A percentile compares a stretch with the other conserved stretches of the same genome.
These are phyloP conservation scores for Ogataea philodendri DNA, from an alignment of 805 yeast species.

Conservation along the genomic window DNA sequence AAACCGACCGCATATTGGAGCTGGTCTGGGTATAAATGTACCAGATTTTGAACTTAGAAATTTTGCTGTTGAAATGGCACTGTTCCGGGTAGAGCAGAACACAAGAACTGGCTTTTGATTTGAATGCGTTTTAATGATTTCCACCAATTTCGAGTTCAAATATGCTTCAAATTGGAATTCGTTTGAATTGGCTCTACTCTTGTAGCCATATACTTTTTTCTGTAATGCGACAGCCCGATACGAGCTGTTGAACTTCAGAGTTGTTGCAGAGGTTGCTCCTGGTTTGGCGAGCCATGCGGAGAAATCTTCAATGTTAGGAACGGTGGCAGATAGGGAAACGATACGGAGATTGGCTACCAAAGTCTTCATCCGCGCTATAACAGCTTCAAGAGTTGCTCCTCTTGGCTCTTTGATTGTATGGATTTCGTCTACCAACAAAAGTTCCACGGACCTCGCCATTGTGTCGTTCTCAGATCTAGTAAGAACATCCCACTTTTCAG, in stretches of 20 bases:
- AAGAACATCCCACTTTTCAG: conserved; percentile 61
- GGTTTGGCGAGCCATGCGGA: conserved; percentile 40
- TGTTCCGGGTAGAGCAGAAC: conserved; percentile 54
- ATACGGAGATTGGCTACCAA: conserved; percentile 39
- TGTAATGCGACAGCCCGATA: conserved; percentile 45
- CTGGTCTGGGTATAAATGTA: neutral
- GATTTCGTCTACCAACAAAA: conserved; percentile 48
- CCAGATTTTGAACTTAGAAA: conserved; percentile 24
- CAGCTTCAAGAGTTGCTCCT: conserved; percentile 49
- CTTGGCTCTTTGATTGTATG: conserved; percentile 45
- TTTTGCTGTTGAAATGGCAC: conserved; percentile 46
- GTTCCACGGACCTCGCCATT: conserved; percentile 38
- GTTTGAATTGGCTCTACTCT: conserved; percentile 32
- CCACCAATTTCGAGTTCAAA: conserved; percentile 41
- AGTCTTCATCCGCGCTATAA: conserved; percentile 46
- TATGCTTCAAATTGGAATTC: conserved; percentile 47
- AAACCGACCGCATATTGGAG: conserved; percentile 6
- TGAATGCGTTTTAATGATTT: conserved; percentile 39
- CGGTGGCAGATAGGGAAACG: conserved; percentile 51
- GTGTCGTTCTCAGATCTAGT: conserved; percentile 51
- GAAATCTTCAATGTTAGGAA: conserved; percentile 50
- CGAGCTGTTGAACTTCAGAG: conserved; percentile 45
- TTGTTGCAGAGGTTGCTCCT: conserved; percentile 30
- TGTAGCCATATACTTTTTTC: conserved; percentile 44
- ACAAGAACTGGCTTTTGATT: conserved; percentile 44